Evolutionary conservation across 257 asterid species (phyloP).

Genomic region (Plantago ovata): DNA sequence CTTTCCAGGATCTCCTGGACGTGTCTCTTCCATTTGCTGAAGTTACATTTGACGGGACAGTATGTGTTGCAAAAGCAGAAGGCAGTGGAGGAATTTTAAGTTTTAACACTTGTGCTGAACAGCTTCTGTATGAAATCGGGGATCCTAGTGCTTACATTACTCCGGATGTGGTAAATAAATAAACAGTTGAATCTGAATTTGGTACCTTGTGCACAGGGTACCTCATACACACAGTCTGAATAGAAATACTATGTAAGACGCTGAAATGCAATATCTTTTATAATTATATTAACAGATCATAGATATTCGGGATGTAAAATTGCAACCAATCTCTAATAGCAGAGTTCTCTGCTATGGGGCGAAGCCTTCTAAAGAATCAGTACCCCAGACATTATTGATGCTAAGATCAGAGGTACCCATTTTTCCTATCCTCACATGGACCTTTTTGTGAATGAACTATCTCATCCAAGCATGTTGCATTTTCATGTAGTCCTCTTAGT

Average conservation of each 20-base stretch:
- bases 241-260: conserved; percentile 5
- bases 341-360: conserved; percentile 91
- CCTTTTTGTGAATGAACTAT: neutral
- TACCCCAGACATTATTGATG: conserved; percentile 64
- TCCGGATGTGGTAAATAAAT: conserved; percentile 77
- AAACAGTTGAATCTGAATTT: conserved; percentile 15
- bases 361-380: conserved; percentile 52
- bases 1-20: conserved; percentile 66
- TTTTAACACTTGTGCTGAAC: conserved; percentile 79
- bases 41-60: conserved; percentile 66
- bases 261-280: conserved; percentile 18
- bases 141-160: conserved; percentile 90
- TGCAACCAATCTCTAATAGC: conserved; percentile 56
- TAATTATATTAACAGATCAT: conserved; percentile 50
- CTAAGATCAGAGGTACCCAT: conserved; percentile 68
- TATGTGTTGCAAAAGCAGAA: conserved; percentile 78
- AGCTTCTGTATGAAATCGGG: conserved; percentile 97
- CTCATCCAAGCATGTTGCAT: neutral
- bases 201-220: no score
- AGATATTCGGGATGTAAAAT: conserved; percentile 69
- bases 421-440: neutral
- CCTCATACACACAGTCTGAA: neutral
- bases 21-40: conserved; percentile 90
- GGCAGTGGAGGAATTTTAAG: conserved; percentile 71
- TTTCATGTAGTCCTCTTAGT: conserved; percentile 13